Base-by-base conservation (phyloP, 73 alveolate species). In the Paramecium primaurelia region DNA sequence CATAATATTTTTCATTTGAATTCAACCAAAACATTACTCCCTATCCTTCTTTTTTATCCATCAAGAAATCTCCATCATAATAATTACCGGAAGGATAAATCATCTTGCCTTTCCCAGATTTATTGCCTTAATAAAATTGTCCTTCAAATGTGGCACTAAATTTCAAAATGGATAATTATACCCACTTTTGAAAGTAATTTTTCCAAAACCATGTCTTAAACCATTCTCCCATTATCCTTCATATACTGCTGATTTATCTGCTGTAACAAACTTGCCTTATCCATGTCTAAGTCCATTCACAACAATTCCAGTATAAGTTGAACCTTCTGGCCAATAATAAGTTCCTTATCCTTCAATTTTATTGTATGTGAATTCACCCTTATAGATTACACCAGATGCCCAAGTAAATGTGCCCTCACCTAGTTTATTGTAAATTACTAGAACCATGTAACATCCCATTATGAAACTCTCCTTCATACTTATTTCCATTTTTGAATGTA, bases 21-120 rank as follows among this genome's bases (percentile, higher is more conserved):
- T 95, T 95, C 59, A 96, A 92, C 99, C 99, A 98, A 37, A 92
- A 45, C 99, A 97, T 97, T 3, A 98, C 96, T 18, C 99, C 99
- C 44, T 97, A 96, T 16, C 99, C 99, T 92, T 97, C 96, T 83
- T 96, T 95, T 86, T 94, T 96, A 86, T 97, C 98, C 88, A 94
- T 86, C 59, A 93, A 90, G 97, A 98, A 98, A 54, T 95, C 98
- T 37, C 99, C 99, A 86, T 97, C 99, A 94, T 97, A 98, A 93
- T 93, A 94, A 92, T 98, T 97, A 10, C 98, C 97, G 86, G 96
- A 94, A 47, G 97, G 97, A 95, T 98, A 98, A 28, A 97, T 95
- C 96, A 97, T 95, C 85, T 95, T 96, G 6, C 99, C 99, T 85
- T 96, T 92, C 26, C 99, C 99, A 86, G 96, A 93, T 64, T 96